These are phyloP conservation scores for Backusella westeae DNA, from an alignment of 192 early-diverging fungal genomes.

Conservation along the genomic window DNA sequence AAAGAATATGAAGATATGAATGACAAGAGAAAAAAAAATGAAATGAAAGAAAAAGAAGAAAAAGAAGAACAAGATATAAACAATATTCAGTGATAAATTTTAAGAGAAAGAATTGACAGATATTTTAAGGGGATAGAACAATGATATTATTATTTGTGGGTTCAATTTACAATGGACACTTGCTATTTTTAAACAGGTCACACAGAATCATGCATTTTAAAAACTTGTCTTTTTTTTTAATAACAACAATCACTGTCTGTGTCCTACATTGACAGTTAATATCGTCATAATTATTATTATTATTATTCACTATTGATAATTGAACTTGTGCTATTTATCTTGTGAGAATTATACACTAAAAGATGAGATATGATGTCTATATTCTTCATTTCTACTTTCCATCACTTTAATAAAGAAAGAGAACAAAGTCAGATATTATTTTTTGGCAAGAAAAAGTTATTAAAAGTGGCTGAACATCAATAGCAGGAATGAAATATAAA, in stretches of 20 bases:
- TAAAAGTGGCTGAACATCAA: not conserved
- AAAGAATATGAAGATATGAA: not conserved
- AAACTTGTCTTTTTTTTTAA: not conserved
- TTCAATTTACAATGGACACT: not conserved
- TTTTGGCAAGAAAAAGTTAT: not conserved
- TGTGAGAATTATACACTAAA: not conserved
- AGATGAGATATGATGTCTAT: not conserved
- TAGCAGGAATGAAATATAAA: not conserved
- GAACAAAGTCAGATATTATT: not conserved
- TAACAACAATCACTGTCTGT: not conserved
- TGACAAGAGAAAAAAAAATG: not conserved
- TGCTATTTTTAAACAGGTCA: not conserved
- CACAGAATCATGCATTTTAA: constrained; percentile 8
- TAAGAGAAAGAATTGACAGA: not conserved
- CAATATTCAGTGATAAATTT: not conserved
- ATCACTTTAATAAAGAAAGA: not conserved
- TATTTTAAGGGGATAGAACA: not conserved
- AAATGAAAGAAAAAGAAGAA: not conserved
- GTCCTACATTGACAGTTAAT: constrained; percentile 3
- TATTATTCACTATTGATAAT: not conserved
- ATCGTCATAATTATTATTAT: not conserved
- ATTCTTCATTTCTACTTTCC: not conserved
- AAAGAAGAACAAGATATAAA: not conserved
- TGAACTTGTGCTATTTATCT: not conserved
- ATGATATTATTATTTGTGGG: constrained; percentile 3